These are phyloP conservation scores for Prunella vulgaris DNA, from an alignment of 257 asterid species.

Conservation along the genomic window DNA sequence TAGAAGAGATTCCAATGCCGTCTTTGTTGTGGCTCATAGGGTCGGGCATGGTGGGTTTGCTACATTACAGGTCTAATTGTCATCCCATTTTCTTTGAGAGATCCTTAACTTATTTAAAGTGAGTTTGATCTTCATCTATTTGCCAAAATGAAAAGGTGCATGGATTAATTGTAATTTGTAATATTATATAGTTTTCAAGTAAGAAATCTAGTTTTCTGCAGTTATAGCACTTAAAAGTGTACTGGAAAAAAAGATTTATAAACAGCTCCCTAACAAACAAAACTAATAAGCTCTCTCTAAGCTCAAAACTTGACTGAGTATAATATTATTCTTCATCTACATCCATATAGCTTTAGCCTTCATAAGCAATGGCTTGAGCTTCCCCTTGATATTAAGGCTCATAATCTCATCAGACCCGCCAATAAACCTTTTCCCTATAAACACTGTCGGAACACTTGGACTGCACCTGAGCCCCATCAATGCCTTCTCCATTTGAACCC, in stretches of 20 bases:
- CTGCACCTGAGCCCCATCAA: constrained; percentile 40
- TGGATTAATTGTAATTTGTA: not conserved
- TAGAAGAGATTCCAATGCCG: no score
- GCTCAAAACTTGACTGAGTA: not conserved
- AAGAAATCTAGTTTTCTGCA: not conserved
- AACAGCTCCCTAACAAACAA: not conserved
- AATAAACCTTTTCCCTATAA: constrained; percentile 40
- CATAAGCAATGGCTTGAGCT: constrained; percentile 50
- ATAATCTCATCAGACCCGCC: constrained; percentile 67
- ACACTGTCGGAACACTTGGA: constrained; percentile 57
- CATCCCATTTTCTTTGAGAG: not conserved
- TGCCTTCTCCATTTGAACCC: constrained; percentile 45
- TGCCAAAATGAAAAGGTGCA: not conserved
- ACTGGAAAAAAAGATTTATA: not conserved
- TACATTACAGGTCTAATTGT: no score
- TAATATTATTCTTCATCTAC: not conserved
- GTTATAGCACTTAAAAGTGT: not conserved
- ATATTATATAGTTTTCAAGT: not conserved
- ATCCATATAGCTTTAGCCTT: constrained; percentile 63
- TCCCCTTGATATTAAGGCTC: constrained; percentile 49
- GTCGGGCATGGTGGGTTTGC: no score
- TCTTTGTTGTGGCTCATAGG: no score
- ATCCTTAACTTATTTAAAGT: not conserved
- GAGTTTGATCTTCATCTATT: not conserved
- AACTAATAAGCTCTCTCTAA: not conserved